Evolutionary conservation across 2,329 filamentous ascomycete species (phyloP).

Genomic region (Colletotrichum trifolii): DNA sequence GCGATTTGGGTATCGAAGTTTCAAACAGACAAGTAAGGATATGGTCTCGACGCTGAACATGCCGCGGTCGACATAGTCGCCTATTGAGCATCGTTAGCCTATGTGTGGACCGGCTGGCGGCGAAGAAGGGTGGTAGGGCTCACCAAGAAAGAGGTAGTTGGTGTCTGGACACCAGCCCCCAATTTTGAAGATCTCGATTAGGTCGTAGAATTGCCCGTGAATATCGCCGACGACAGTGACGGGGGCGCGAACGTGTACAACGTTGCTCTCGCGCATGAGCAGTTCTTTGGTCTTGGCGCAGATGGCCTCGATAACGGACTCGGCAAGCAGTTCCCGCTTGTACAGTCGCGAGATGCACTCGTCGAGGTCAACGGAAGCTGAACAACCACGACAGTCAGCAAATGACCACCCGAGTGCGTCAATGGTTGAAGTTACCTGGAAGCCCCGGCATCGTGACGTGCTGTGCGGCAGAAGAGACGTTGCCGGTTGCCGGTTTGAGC

Average conservation of each 20-base stretch:
- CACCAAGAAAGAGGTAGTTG: constrained; percentile 97
- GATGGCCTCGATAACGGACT: constrained; percentile 98
- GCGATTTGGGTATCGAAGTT: constrained; percentile 94
- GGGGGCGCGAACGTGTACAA: constrained; percentile 94
- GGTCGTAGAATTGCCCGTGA: constrained; percentile 98
- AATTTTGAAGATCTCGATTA: constrained; percentile 99
- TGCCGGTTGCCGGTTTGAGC: not conserved
- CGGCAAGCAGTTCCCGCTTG: constrained; percentile 95
- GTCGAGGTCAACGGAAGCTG: constrained; percentile 96
- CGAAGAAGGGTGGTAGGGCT: constrained; percentile 36
- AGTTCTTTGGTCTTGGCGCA: constrained; percentile 99
- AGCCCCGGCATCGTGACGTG: constrained; percentile 64
- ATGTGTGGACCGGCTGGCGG: not conserved
- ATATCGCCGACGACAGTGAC: constrained; percentile 99
- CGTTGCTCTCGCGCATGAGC: constrained; percentile 99
- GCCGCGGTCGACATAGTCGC: constrained; percentile 97
- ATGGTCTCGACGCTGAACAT: constrained; percentile 99
- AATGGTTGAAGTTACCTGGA: constrained; percentile 54
- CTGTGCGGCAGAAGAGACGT: constrained; percentile 4
- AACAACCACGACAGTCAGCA: constrained; percentile 13
- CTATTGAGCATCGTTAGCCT: constrained; percentile 54
- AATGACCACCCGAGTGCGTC: constrained; percentile 1
- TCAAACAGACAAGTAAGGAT: constrained; percentile 95
- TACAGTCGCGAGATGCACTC: constrained; percentile 98
- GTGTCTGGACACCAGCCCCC: constrained; percentile 97